Evolutionary conservation across 768 basidiomycete species (phyloP).

Genomic region (Kwoniella newhampshirensis): DNA sequence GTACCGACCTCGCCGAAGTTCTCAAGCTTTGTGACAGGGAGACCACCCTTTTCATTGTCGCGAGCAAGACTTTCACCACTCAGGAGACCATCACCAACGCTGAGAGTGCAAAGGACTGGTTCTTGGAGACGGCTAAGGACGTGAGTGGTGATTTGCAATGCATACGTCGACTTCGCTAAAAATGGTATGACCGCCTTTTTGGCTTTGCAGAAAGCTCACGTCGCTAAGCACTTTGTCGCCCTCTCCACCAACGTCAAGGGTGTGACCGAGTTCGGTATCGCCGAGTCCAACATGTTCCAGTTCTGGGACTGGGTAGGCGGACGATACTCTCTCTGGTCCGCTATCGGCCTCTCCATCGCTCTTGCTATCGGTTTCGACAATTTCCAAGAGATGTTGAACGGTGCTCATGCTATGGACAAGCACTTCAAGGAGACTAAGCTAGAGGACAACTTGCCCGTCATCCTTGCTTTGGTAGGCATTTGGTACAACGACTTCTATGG

Average conservation of each 20-base stretch:
- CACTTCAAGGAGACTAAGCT: slow-evolving; percentile 88
- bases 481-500: slow-evolving; percentile 99
- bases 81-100: slow-evolving; percentile 99
- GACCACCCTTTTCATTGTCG: slow-evolving; percentile 93
- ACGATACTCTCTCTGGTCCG: slow-evolving; percentile 96
- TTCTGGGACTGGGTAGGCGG: slow-evolving; percentile 99
- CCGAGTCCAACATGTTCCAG: slow-evolving; percentile 91
- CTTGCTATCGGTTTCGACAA: slow-evolving; percentile 90
- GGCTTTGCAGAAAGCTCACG: slow-evolving; percentile 65
- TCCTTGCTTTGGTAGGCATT: slow-evolving; percentile 83
- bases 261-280: slow-evolving; percentile 90
- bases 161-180: neutral
- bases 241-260: slow-evolving; percentile 94
- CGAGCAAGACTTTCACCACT: slow-evolving; percentile 98
- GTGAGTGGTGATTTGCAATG: slow-evolving; percentile 50
- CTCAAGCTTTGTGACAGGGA: slow-evolving; percentile 78
- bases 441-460: slow-evolving; percentile 86
- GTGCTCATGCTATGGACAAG: slow-evolving; percentile 96
- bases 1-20: slow-evolving; percentile 92
- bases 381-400: slow-evolving; percentile 83
- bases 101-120: slow-evolving; percentile 89
- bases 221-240: slow-evolving; percentile 98
- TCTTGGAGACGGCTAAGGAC: slow-evolving; percentile 78
- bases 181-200: neutral
- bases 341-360: slow-evolving; percentile 93